Base-by-base conservation (phyloP, 169 alveolate genomes). In the Plasmodium vivax region DNA sequence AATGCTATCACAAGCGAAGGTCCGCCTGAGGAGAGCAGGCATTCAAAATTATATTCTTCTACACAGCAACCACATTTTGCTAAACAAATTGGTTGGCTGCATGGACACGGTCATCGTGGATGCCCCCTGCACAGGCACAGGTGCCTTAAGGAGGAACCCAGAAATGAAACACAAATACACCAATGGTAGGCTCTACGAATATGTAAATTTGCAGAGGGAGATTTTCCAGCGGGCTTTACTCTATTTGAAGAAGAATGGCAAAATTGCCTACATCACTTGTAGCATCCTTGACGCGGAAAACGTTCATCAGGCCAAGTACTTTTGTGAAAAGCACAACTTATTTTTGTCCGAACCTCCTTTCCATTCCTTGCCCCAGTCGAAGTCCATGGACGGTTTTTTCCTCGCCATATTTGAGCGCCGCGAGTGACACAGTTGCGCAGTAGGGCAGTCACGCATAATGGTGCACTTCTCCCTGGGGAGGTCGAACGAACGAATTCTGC, bases 41-140 rank as follows among this genome's bases (percentile, higher is more conserved):
- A 96, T 98, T 0, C 90, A 96, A n/a, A 98, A 98, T 93, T 97
- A 96, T 77, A 83, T 96, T 54, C 73, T 98, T n/a, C 96, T 98
- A 30, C 96, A 96, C 36, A 96, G 97, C 27, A 93, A 95, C 72
- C 88, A 93, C 38, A 93, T 96, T 38, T 84, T 93, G 41, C 82
- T 96, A 72, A 92, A 92, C 34, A 95, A 85, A 80, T 92, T 96
- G 84, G 85, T 85, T 91, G 98, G 98, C 32, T 97, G 97, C 84
- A 97, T 97, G 98, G 99, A 98, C 93, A 97, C 98, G 97, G 99
- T 98, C 6, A 73, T 97, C 34, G 97, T 95, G 16, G 99, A 98
- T 96, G 99, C 97, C 14, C 99, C 99, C 16, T 98, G 99, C 92
- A 96, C 98, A 7, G 99, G 99, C 27, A 96, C 98, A 12, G 99